A percentile compares a stretch with the other conserved stretches of the same genome.
phyloP scores from a whole-genome alignment of 2,329 filamentous ascomycete species.

The Calonectria henricotiae region DNA sequence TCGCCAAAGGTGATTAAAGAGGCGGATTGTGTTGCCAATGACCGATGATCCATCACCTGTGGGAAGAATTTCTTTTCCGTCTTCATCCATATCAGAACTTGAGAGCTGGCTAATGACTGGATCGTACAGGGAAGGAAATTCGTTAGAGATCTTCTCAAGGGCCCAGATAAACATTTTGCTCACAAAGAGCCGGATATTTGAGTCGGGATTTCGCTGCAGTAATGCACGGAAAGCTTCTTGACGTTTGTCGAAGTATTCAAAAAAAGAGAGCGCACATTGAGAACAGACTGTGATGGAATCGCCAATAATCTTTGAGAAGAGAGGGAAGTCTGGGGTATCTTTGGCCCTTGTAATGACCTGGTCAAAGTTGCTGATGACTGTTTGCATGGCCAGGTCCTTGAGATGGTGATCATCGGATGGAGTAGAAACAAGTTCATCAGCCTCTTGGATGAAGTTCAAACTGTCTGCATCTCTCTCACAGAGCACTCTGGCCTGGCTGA shows the following conservation, averaged over 20 bases:
- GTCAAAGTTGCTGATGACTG: constrained; percentile 78
- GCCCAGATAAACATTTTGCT: constrained; percentile 69
- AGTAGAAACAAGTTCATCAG: constrained; percentile 31
- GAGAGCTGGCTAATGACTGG: constrained; percentile 28
- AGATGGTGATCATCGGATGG: constrained; percentile 49
- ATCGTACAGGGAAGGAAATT: constrained; percentile 67
- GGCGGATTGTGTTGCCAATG: constrained; percentile 60
- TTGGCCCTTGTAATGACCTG: constrained; percentile 82
- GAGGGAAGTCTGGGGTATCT: constrained; percentile 75
- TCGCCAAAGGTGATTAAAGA: constrained; percentile 74
- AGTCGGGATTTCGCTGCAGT: constrained; percentile 74
- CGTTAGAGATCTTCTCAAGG: constrained; percentile 68
- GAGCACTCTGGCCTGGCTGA: constrained; percentile 71
- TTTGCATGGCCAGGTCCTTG: constrained; percentile 69
- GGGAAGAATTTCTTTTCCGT: constrained; percentile 43
- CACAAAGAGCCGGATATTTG: constrained; percentile 69
- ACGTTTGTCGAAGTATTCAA: constrained; percentile 74
- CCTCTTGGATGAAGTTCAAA: constrained; percentile 26
- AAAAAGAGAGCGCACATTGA: constrained; percentile 72
- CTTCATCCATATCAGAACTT: constrained; percentile 54
- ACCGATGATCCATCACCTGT: constrained; percentile 45
- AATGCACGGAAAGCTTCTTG: constrained; percentile 76
- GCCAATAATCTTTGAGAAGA: constrained; percentile 67
- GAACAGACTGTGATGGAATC: constrained; percentile 66
- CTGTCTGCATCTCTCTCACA: constrained; percentile 52